Evolutionary conservation across 2,329 filamentous ascomycete genomes (phyloP).

Genomic region (Aspergillus fumigatus): DNA sequence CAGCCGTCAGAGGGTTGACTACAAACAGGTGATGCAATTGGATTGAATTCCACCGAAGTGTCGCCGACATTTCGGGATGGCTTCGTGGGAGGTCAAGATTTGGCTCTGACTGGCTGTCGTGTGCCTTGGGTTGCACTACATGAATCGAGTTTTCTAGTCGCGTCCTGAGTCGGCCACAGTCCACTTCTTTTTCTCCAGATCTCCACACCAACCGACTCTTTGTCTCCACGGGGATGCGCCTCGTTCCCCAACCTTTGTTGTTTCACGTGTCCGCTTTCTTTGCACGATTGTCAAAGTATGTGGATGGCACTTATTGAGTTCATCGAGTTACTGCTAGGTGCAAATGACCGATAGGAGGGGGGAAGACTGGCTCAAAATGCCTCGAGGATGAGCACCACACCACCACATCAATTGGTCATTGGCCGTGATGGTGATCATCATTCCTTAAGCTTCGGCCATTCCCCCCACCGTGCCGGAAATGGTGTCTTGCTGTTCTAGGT

Average conservation of each 20-base stretch:
- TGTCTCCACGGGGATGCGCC: background rate
- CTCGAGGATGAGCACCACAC: background rate
- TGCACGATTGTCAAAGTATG: background rate
- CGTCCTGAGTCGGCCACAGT: background rate
- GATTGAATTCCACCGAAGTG: background rate
- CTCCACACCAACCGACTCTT: background rate
- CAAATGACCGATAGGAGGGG: background rate
- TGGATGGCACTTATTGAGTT: background rate
- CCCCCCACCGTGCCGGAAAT: background rate
- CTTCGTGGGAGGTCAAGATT: background rate
- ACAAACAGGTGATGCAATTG: background rate
- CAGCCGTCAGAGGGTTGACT: background rate
- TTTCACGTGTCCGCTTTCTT: background rate
- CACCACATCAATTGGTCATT: background rate
- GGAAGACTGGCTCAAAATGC: background rate
- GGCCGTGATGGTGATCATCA: background rate
- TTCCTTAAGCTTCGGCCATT: background rate
- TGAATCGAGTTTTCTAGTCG: background rate
- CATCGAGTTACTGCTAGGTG: background rate
- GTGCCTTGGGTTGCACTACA: background rate
- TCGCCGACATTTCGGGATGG: background rate
- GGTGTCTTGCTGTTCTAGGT: background rate
- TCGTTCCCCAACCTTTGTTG: background rate
- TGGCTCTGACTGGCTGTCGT: background rate
- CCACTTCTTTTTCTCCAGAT: background rate